Evolutionary conservation across 2,329 filamentous ascomycete genomes (phyloP), one percentile per base, ranked within the genome.

Genomic region (Colletotrichum tanaceti): DNA sequence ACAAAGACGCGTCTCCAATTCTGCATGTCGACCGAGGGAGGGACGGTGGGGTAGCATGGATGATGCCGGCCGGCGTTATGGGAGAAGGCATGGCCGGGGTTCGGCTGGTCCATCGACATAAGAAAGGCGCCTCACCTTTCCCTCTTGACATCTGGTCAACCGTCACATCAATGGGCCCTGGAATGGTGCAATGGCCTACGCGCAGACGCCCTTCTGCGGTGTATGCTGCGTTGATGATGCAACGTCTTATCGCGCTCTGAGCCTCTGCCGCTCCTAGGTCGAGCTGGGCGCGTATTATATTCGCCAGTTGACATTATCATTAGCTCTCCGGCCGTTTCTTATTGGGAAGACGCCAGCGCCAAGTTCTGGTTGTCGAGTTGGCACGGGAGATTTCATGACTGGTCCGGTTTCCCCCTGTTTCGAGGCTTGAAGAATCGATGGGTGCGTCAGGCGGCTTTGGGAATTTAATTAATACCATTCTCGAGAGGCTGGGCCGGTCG

Each of bases 141-240:
- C 32, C 7, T 38, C 41, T 39, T 65, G 49, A 52, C 38, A 61
- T 20, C 35, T 35, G 49, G 5, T 20, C 18, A 16, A 5, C 13
- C 32, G 54, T 69, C 66, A 52, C 66, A 69, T 69, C 62, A 69
- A 46, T 61, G 16, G 52, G 55, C 62, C 55, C 55, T 57, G 44
- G 2, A 9, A 69, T 69, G 66, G 38, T 69, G 66, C 62, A 61
- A 69, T 69, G 44, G 9, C 46, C 35, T 28, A 4, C 41, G 9
- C 43, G 38, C n/a, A 35, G 32, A 35, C 13, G 14, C 24, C 16
- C n/a, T 50, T 41, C 44, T 64, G 43, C 58, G 38, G 28, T 38
- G 22, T 35, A n/a, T n/a, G 10, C 28, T 53, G 50, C 32, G 32
- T 35, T 35, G 2, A n/a, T 4, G 32, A 10, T 35, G 32, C 18